Evolutionary conservation across 306 rosid genomes (phyloP).

Genomic region (Canavalia ensiformis): DNA sequence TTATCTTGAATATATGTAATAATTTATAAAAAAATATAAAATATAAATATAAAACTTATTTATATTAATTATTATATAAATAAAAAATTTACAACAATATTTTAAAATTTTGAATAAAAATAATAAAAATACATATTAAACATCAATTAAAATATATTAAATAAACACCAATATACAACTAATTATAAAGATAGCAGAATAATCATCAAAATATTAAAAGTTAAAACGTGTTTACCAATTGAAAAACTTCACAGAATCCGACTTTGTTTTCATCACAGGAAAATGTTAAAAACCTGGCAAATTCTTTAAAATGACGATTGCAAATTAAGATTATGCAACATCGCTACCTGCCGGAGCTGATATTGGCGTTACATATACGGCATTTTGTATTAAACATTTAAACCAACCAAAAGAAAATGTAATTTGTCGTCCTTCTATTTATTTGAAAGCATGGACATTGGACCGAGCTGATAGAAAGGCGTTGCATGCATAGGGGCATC

Average conservation of each 20-base stretch:
- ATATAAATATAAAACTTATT: too few relatives aligned
- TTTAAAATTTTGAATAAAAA: too few relatives aligned
- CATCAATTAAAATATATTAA: too few relatives aligned
- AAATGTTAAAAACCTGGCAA: not conserved
- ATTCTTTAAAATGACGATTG: not conserved
- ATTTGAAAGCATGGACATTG: too few relatives aligned
- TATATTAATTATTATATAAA: too few relatives aligned
- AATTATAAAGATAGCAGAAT: too few relatives aligned
- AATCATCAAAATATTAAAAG: too few relatives aligned
- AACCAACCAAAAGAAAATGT: not conserved
- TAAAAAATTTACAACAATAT: too few relatives aligned
- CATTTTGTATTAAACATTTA: not conserved
- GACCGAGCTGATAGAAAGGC: not conserved
- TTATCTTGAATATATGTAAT: too few relatives aligned
- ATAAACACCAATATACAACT: too few relatives aligned
- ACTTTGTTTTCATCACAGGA: not conserved
- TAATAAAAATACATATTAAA: too few relatives aligned
- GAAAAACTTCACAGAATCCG: not conserved
- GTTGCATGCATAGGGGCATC: not conserved
- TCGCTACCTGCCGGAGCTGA: not conserved
- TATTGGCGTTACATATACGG: not conserved
- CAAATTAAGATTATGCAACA: not conserved
- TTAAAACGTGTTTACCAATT: not conserved
- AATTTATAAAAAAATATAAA: too few relatives aligned
- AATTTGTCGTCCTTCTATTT: not conserved